Base-by-base conservation (phyloP, 2,329 filamentous ascomycete species). In the Hirsutella minnesotensis region DNA sequence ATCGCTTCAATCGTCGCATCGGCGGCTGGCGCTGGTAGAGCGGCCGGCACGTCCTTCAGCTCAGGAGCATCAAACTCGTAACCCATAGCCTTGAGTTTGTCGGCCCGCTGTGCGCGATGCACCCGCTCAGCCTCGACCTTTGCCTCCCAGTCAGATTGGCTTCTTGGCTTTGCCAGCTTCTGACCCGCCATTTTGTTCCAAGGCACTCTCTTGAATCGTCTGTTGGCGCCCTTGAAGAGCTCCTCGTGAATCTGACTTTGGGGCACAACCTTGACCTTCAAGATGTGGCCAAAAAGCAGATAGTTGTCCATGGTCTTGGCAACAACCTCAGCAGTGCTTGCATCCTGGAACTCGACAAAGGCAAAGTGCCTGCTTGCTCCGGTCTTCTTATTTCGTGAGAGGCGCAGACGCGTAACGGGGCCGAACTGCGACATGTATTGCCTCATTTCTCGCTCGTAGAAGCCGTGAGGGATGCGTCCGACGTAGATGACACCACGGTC, bases 281-380 rank as follows among this genome's bases (percentile, higher is more conserved):
- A 72, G 48, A 96, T 84, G 61, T 95, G 90, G 5, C 87, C 86
- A 61, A 95, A 96, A 57, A 98, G 75, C 33, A 96, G 78, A 65
- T 98, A 98, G 66, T 89, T 94, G 71, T 95, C 79, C 92, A 98
- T 98, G 19, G 92, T 95, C 67, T 88, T 86, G 40, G 86, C 83
- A 24, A 94, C 90, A 53, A 96, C 88, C 55, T 86, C 83, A 33
- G 92, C 90, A n/a, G 75, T 76, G 50, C 64, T 66, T 39, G 88
- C 85, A 44, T 87, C 81, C 29, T 72, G 68, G 57, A 98, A 98
- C 65, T 98, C 87, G 56, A 98, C 75, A 63, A 95, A 98, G 27
- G 87, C 92, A 58, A 84, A 94, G 70, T 96, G 92, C 70, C 92
- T 94, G 60, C 84, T 88, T 45, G 79, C 79, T 44, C 92, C 92